phyloP scores from a whole-genome alignment of 805 yeast genomes.

The Kodamaea fukazawae region DNA sequence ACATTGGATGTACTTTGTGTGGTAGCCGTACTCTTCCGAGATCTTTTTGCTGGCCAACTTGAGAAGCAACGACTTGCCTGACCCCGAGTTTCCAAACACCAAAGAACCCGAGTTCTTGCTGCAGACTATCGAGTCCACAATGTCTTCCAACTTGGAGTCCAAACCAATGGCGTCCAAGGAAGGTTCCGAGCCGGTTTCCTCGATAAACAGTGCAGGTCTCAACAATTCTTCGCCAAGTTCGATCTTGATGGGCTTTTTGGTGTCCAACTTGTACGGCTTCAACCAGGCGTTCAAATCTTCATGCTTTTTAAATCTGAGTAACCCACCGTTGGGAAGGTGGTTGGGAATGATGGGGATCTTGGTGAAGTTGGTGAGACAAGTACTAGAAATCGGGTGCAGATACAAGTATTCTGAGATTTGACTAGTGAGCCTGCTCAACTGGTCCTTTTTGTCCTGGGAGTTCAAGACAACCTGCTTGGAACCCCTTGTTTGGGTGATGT shows the following conservation, averaged over 20 bases:
- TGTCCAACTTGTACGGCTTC: constrained; percentile 23
- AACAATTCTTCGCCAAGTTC: constrained; percentile 52
- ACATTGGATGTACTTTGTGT: constrained; percentile 50
- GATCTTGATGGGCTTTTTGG: constrained; percentile 32
- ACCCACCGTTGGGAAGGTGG: constrained; percentile 58
- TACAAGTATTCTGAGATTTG: constrained; percentile 19
- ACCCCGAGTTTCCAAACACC: constrained; percentile 72
- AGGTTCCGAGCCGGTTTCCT: constrained; percentile 4
- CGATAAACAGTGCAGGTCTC: constrained; percentile 41
- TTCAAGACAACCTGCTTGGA: constrained; percentile 26
- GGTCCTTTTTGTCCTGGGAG: constrained; percentile 29
- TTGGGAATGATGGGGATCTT: constrained; percentile 51
- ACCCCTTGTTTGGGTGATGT: constrained; percentile 42
- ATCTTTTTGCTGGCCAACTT: constrained; percentile 41
- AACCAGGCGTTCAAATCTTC: constrained; percentile 46
- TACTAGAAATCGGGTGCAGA: constrained; percentile 17
- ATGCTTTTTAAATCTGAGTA: constrained; percentile 47
- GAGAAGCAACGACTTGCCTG: constrained; percentile 70
- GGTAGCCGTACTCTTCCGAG: constrained; percentile 38
- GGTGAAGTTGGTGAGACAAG: constrained; percentile 49
- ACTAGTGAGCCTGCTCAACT: constrained; percentile 17
- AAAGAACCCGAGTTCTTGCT: constrained; percentile 54
- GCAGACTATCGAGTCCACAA: constrained; percentile 40
- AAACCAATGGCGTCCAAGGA: constrained; percentile 52
- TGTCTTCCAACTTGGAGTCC: constrained; percentile 40